Percentiles rank a stretch among this genome's conserved stretches.
Evolutionary conservation across 2,329 filamentous ascomycete genomes (phyloP).

Genomic region (Xylariaceae sp.): DNA sequence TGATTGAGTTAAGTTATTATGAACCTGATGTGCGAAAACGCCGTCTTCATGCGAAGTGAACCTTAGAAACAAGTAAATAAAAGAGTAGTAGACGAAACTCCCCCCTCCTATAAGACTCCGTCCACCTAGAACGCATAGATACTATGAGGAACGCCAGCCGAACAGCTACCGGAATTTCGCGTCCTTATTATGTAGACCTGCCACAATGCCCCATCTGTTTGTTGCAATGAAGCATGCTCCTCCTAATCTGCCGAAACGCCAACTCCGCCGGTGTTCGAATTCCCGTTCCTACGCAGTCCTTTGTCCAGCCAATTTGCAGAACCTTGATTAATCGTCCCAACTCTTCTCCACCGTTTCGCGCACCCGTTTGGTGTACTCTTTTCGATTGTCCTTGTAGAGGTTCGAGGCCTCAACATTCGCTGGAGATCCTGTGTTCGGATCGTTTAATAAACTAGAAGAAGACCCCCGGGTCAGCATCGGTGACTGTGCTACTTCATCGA

Average conservation of each 20-base stretch:
- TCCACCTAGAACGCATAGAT: slow-evolving; percentile 10
- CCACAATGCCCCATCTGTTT: slow-evolving; percentile 12
- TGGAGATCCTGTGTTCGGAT: slow-evolving; percentile 97
- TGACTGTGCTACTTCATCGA: background rate
- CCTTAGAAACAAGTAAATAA: slow-evolving; percentile 6
- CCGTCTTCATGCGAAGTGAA: slow-evolving; percentile 23
- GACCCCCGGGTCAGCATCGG: slow-evolving; percentile 4
- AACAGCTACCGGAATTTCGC: slow-evolving; percentile 3
- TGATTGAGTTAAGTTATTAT: slow-evolving; percentile 2
- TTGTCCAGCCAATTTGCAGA: background rate
- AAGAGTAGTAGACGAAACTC: background rate
- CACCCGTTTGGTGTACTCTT: slow-evolving; percentile 95
- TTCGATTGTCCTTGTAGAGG: slow-evolving; percentile 96
- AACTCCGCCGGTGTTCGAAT: slow-evolving; percentile 20
- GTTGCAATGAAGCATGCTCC: slow-evolving; percentile 8
- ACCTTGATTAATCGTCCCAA: slow-evolving; percentile 78
- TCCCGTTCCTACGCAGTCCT: slow-evolving; percentile 6
- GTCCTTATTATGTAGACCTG: slow-evolving; percentile 3
- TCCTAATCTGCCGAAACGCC: slow-evolving; percentile 27
- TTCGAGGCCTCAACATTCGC: slow-evolving; percentile 98
- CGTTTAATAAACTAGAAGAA: slow-evolving; percentile 80
- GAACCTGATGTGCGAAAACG: slow-evolving; percentile 16
- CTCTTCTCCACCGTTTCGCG: slow-evolving; percentile 98
- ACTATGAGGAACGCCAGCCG: slow-evolving; percentile 10
- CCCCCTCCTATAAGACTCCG: slow-evolving; percentile 1